Conservation (phyloP, 768 basidiomycete genomes). For the Artomyces pyxidatus region DNA sequence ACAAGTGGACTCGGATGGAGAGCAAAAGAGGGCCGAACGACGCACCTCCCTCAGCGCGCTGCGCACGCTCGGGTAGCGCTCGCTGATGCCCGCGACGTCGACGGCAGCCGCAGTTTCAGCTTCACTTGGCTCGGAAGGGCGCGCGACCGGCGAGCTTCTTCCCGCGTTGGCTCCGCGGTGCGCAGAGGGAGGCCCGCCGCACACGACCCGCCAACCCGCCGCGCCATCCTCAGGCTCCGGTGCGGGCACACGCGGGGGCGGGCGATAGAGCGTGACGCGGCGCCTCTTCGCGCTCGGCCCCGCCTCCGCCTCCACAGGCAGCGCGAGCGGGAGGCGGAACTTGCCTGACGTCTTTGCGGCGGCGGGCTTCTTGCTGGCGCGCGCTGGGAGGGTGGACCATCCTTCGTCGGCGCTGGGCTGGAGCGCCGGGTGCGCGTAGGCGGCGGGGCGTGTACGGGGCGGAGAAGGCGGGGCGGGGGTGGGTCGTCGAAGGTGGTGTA, state of each 20-base stretch:
- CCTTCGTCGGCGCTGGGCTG: not conserved
- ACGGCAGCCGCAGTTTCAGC: not conserved
- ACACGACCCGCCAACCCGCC: no score
- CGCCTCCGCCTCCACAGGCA: not conserved
- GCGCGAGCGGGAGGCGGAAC: slow-evolving; percentile 5
- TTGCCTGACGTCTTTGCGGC: slow-evolving; percentile 2
- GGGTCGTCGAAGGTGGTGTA: not conserved
- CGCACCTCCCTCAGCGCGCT: slow-evolving; percentile 9
- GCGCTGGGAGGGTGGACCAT: slow-evolving; percentile 8
- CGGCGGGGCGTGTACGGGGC: not conserved
- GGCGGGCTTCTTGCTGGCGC: not conserved
- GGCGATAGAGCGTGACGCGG: slow-evolving; percentile 7
- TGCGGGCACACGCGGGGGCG: slow-evolving; percentile 11
- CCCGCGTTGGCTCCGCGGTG: no score
- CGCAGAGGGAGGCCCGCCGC: no score
- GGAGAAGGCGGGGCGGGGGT: not conserved
- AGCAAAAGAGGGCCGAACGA: not conserved
- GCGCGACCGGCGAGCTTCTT: not conserved
- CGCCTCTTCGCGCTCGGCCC: slow-evolving; percentile 1
- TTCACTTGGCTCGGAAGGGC: no score
- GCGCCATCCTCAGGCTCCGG: no score
- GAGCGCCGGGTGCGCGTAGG: slow-evolving; percentile 7
- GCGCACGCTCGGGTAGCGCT: slow-evolving; percentile 6
- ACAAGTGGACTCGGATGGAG: not conserved
- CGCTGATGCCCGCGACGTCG: slow-evolving; percentile 2